Evolutionary conservation across 108 stramenopile genomes (phyloP).

Genomic region (Cylindrotheca fusiformis): DNA sequence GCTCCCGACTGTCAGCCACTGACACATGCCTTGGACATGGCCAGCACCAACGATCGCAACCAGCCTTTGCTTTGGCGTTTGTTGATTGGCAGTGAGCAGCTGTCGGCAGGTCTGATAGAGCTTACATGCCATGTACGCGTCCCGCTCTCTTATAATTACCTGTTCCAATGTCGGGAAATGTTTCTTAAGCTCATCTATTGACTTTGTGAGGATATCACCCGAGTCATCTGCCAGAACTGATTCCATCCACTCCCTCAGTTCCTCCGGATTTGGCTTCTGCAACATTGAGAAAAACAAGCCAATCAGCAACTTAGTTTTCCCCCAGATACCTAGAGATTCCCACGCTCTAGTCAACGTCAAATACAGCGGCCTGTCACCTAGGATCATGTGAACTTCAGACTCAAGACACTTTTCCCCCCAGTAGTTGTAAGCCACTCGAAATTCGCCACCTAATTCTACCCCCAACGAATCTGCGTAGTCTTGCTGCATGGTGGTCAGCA

Average conservation of each 20-base stretch:
- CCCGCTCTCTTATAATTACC: slow-evolving; percentile 78
- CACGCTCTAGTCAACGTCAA: slow-evolving; percentile 73
- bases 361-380: slow-evolving; percentile 78
- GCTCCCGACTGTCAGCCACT: slow-evolving; percentile 34
- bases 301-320: slow-evolving; percentile 64
- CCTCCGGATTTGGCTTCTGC: slow-evolving; percentile 67
- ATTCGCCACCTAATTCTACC: slow-evolving; percentile 83
- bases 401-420: slow-evolving; percentile 26
- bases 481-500: slow-evolving; percentile 71
- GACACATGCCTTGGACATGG: slow-evolving; percentile 64
- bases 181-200: slow-evolving; percentile 64
- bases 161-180: slow-evolving; percentile 71
- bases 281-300: slow-evolving; percentile 66
- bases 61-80: slow-evolving; percentile 20
- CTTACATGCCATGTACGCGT: slow-evolving; percentile 79
- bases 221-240: slow-evolving; percentile 56
- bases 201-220: slow-evolving; percentile 74
- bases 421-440: slow-evolving; percentile 59
- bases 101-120: slow-evolving; percentile 60
- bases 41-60: slow-evolving; percentile 89
- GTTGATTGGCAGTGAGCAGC: slow-evolving; percentile 10
- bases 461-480: slow-evolving; percentile 78
- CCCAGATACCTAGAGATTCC: slow-evolving; percentile 69
- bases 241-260: slow-evolving; percentile 75
- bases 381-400: slow-evolving; percentile 42